phyloP scores from a whole-genome alignment of 78 protist genomes.

The Isochrysis galbana region DNA sequence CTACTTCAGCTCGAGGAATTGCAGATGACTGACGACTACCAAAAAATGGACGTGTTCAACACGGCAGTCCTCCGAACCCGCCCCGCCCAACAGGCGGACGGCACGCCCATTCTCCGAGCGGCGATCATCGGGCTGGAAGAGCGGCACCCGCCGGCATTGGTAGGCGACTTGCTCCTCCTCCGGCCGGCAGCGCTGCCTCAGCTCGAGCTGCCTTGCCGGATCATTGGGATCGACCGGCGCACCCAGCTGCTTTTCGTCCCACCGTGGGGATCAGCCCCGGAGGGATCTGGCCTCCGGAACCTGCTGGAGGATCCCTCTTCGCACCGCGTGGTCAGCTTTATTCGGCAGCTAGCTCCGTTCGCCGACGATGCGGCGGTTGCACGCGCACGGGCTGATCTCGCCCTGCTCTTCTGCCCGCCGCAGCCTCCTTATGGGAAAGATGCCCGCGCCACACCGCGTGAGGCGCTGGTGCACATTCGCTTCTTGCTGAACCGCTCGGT shows the following conservation, averaged over 20 bases:
- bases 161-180: not conserved
- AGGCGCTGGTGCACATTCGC: not conserved
- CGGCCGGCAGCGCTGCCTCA: not conserved
- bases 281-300: no score
- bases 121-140: not conserved
- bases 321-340: no score
- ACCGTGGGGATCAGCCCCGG: not conserved
- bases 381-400: no score
- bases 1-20: not conserved
- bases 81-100: not conserved
- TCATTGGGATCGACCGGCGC: not conserved
- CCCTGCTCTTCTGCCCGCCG: no score
- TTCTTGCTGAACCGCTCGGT: not conserved
- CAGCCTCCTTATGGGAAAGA: no score
- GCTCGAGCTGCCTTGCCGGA: not conserved
- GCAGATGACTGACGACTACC: not conserved
- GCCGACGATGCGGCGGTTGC: no score
- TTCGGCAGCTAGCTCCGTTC: no score
- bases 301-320: no score
- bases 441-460: no score
- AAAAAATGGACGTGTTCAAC: not conserved
- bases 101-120: not conserved
- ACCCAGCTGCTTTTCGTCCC: not conserved
- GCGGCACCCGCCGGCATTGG: not conserved
- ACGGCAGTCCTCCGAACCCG: not conserved